Base-by-base conservation (phyloP, 78 protist genomes). In the Protostelium mycophagum region DNA sequence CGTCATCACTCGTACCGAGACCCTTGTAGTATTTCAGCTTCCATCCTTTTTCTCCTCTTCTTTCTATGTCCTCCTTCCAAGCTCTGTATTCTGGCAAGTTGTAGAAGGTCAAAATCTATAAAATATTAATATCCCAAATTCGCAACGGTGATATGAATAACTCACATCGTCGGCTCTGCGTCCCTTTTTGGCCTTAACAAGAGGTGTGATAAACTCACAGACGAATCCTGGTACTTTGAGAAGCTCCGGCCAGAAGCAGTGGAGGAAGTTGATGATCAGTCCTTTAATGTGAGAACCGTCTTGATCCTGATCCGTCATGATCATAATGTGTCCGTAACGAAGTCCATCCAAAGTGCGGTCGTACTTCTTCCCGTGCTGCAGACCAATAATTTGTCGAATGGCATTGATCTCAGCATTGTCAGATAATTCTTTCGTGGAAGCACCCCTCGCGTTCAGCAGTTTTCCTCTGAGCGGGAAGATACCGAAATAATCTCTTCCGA, bases 251-350 rank as follows among this genome's bases (percentile, higher is more conserved):
- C 99, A 99, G 88, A 95, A 95, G 51, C 63, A 83, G 93, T 99
- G 99, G 84, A 99, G 25, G 36, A 98, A 91, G 95, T 99, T 99
- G 94, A 99, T 97, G 38, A 99, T 51, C 25, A 99, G 96, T 1
- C 99, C 99, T 91, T 99, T 99, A 93, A 99, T 99, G 97, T 99
- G 99, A 35, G 99, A 98, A 34, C 99, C 99, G 90, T 99, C 99
- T 83, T 95, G 95, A 90, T 99, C 99, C 93, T 97, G 98, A 90
- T 98, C 99, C 28, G 99, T 87, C 99, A 99, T 99, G 91, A 99
- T 97, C 99, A 99, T 98, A 87, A 99, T 37, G 29, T 87, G 88
- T 34, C 99, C 99, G 93, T 99, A 99, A 28, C 99, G 95, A 63
- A 99, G 96, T 10, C 9, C 83, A 85, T 87, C n/a, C 35, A 51